Evolutionary conservation across 2,329 filamentous ascomycete species (phyloP).

Genomic region (Grosmannia penicillata): DNA sequence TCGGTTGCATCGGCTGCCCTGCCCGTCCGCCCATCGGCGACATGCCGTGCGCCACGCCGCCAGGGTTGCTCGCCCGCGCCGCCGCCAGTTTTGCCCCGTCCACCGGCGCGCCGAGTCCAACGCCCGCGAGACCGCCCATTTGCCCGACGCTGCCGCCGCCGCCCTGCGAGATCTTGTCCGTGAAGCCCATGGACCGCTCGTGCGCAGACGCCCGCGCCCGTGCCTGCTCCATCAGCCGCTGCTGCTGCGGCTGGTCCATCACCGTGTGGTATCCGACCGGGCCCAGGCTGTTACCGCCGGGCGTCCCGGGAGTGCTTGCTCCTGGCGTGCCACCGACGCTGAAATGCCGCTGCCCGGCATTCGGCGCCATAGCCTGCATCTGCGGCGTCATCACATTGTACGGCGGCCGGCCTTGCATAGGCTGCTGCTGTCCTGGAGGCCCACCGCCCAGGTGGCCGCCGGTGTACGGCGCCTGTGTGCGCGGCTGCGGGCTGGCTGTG

Average conservation of each 20-base stretch:
- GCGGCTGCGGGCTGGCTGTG: constrained; percentile 12
- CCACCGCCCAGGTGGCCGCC: background rate
- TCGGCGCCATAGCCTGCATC: constrained; percentile 6
- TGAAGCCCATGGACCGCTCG: constrained; percentile 24
- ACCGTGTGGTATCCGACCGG: constrained; percentile 33
- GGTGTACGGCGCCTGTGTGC: background rate
- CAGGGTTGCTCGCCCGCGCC: constrained; percentile 21
- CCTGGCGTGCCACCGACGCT: too few species aligned
- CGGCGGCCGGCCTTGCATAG: constrained; percentile 13
- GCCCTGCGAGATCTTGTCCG: constrained; percentile 19
- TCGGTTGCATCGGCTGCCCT: constrained; percentile 4
- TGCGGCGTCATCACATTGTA: constrained; percentile 15
- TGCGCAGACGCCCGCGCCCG: constrained; percentile 28
- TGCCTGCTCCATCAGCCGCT: constrained; percentile 35
- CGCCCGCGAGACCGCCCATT: constrained; percentile 21
- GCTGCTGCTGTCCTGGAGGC: constrained; percentile 14
- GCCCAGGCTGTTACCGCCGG: too few species aligned
- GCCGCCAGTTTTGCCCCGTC: constrained; percentile 21
- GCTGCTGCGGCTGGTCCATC: constrained; percentile 33
- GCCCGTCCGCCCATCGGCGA: constrained; percentile 17
- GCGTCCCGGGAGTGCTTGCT: too few species aligned
- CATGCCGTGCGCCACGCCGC: constrained; percentile 17
- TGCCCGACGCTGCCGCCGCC: constrained; percentile 12
- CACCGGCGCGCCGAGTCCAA: constrained; percentile 19
- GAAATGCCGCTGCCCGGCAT: constrained; percentile 17